phyloP scores from a whole-genome alignment of 1,139 yeast genomes.

The Blastobotrys raffinosifermentans region DNA sequence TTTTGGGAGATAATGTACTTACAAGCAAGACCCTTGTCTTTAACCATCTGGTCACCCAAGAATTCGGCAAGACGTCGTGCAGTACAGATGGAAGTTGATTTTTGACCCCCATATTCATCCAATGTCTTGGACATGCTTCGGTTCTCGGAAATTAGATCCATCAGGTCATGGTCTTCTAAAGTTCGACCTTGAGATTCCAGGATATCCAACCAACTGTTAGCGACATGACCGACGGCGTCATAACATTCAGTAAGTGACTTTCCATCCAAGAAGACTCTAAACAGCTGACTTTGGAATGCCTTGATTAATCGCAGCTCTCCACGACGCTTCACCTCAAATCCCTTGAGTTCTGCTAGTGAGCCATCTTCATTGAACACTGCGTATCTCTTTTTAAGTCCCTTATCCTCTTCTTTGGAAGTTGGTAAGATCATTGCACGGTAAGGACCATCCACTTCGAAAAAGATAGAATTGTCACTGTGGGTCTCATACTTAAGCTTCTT shows the following conservation, averaged over 20 bases:
- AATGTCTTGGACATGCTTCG: slow-evolving; percentile 91
- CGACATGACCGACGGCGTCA: slow-evolving; percentile 83
- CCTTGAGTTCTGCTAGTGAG: slow-evolving; percentile 88
- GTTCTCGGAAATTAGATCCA: slow-evolving; percentile 93
- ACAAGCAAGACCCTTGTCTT: slow-evolving; percentile 94
- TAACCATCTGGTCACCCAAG: slow-evolving; percentile 95
- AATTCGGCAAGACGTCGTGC: slow-evolving; percentile 92
- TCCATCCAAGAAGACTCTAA: slow-evolving; percentile 87
- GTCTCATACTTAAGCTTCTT: slow-evolving; percentile 63
- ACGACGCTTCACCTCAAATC: slow-evolving; percentile 93
- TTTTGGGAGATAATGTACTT: slow-evolving; percentile 84
- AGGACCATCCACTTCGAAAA: slow-evolving; percentile 98
- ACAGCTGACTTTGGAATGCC: slow-evolving; percentile 91
- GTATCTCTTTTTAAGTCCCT: slow-evolving; percentile 90
- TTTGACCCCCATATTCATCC: slow-evolving; percentile 83
- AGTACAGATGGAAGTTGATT: slow-evolving; percentile 93
- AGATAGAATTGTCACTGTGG: slow-evolving; percentile 85
- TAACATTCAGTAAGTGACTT: slow-evolving; percentile 72
- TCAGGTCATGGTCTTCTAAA: slow-evolving; percentile 89
- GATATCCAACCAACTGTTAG: slow-evolving; percentile 94
- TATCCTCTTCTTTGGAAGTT: slow-evolving; percentile 95
- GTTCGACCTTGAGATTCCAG: slow-evolving; percentile 80
- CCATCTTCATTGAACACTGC: slow-evolving; percentile 98
- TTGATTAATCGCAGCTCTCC: slow-evolving; percentile 93
- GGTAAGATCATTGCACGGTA: slow-evolving; percentile 97